A percentile compares a stretch with the other conserved stretches of the same genome.
Conservation (phyloP, 148 eudicot species). For the Vaccinium vitisidaea region DNA sequence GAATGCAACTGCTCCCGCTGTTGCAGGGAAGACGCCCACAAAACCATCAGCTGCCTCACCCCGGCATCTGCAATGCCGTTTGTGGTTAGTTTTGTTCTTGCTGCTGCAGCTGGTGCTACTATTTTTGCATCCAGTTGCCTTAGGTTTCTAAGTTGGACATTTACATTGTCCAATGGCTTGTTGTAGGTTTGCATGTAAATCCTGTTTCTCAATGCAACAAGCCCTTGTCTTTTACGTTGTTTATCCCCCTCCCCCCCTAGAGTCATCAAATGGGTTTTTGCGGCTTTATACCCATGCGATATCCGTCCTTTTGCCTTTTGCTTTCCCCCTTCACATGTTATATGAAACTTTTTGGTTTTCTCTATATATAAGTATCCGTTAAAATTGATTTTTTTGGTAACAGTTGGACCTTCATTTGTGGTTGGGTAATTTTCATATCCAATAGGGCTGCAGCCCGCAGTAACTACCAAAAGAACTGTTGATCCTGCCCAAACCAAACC, state of each 20-base stretch:
- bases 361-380: neutral
- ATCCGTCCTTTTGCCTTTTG: neutral
- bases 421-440: neutral
- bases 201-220: conserved; percentile 5
- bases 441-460: neutral
- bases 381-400: neutral
- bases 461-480: too few relatives aligned
- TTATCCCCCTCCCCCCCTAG: neutral
- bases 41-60: conserved; percentile 42
- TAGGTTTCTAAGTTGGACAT: neutral
- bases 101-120: conserved; percentile 27
- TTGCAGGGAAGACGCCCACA: conserved; percentile 76
- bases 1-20: conserved; percentile 70
- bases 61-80: conserved; percentile 12
- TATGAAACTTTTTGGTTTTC: neutral
- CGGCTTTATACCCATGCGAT: neutral
- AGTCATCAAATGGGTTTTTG: neutral
- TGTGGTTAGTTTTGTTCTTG: conserved; percentile 23
- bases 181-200: conserved; percentile 29
- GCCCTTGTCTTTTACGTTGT: neutral
- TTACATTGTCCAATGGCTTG: conserved; percentile 11
- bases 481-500: too few relatives aligned
- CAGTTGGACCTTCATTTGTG: neutral
- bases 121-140: conserved; percentile 24
- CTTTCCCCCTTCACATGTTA: neutral